phyloP scores from a whole-genome alignment of 352 stramenopile genomes.

The Globisporangium paddicum region DNA sequence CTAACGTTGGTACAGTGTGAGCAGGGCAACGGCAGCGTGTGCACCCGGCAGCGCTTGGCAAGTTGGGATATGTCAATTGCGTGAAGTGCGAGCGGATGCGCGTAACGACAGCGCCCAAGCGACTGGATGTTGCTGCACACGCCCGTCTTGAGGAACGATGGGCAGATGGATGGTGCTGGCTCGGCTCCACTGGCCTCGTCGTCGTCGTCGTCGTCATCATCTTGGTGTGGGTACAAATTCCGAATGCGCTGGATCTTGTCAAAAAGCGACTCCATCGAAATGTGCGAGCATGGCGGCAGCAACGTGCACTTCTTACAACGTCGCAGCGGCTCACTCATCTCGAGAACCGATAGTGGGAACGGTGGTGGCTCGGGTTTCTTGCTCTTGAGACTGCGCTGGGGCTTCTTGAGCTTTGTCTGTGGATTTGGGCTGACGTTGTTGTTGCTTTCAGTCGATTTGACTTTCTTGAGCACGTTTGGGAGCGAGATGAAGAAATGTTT shows the following conservation, averaged over 20 bases:
- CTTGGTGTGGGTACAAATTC: slow-evolving; percentile 38
- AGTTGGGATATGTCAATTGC: slow-evolving; percentile 46
- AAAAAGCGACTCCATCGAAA: slow-evolving; percentile 41
- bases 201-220: slow-evolving; percentile 5
- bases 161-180: slow-evolving; percentile 25
- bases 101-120: slow-evolving; percentile 57
- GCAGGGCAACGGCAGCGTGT: slow-evolving; percentile 42
- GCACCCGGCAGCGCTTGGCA: slow-evolving; percentile 25
- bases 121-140: slow-evolving; percentile 59
- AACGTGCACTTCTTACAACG: slow-evolving; percentile 66
- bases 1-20: slow-evolving; percentile 47
- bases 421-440: background rate
- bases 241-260: slow-evolving; percentile 39
- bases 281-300: slow-evolving; percentile 51
- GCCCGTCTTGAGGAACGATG: slow-evolving; percentile 40
- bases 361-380: slow-evolving; percentile 14
- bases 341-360: slow-evolving; percentile 54
- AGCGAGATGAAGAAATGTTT: slow-evolving; percentile 47
- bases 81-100: slow-evolving; percentile 46
- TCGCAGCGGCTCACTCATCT: slow-evolving; percentile 51
- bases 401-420: background rate
- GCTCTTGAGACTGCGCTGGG: background rate
- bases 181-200: slow-evolving; percentile 3
- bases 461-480: slow-evolving; percentile 44
- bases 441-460: background rate